Evolutionary conservation across 2,329 filamentous ascomycete species (phyloP), one percentile per base, ranked within the genome.

Genomic region (Plenodomus tracheiphilus): DNA sequence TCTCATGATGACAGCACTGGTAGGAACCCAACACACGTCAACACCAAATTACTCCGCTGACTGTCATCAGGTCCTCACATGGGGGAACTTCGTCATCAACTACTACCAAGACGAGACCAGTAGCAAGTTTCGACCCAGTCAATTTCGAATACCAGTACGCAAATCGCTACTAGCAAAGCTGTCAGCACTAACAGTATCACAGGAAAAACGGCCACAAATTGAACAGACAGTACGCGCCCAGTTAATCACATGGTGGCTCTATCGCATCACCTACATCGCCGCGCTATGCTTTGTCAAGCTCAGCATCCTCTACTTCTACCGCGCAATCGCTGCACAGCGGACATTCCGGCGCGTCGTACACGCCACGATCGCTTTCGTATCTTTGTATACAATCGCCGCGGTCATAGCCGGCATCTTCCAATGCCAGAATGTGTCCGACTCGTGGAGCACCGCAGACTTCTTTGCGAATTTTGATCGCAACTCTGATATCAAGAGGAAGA

Each of bases 51-150:
- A 38, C 2, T 30, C 4, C 36, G 39, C 54, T 66, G 7, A 68
- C 41, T 34, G 18, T 32, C 8, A 28, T 16, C 19, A 72, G 69
- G 25, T 70, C 9, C 42, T 71, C 32, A 68, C 68, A 17, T 73
- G 70, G 70, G 68, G 62, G 15, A 70, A 69, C 43, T 63, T 68
- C 4, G 62, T 68, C 11, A 56, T 70, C 15, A 72, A 72, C 46
- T 68, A 67, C 45, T 71, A 64, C 39, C 68, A 71, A 53, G 68
- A 71, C 41, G 47, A 61, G 19, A 54, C 59, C 13, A 70, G 65
- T 41, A 55, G 62, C 15, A 56, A 53, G 3, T 61, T 58, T 19
- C 56, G 56, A 38, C 65, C 64, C 4, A 61, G 53, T 30, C 61
- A 52, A 21, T 61, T 70, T 21, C 51, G 56, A 3, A 59, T 47